phyloP scores from a whole-genome alignment of 2,329 filamentous ascomycete genomes.

The Eurotiales sp. region DNA sequence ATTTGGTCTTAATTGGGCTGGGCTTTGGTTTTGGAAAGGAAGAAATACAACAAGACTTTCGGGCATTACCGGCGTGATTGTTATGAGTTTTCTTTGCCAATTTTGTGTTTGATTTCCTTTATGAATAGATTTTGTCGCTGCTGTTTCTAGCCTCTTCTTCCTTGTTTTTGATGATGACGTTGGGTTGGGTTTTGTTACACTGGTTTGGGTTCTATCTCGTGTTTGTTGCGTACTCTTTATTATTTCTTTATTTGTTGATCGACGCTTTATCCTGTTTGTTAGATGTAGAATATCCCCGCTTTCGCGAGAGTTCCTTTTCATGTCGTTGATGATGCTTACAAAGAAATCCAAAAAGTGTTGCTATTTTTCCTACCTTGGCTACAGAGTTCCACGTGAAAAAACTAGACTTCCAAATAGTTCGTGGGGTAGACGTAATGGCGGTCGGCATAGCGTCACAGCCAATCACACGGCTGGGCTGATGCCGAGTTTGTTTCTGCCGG shows the following conservation, averaged over 20 bases:
- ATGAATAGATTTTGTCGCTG: background rate
- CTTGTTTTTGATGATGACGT: background rate
- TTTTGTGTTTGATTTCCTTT: background rate
- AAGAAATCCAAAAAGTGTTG: background rate
- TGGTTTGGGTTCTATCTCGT: background rate
- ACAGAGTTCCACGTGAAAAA: background rate
- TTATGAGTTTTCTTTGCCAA: background rate
- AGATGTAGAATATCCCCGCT: constrained; percentile 12
- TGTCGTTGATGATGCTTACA: background rate
- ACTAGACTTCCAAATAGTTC: background rate
- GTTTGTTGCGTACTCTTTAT: background rate
- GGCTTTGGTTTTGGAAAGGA: background rate
- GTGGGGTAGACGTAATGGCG: background rate
- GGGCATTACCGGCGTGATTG: constrained; percentile 6
- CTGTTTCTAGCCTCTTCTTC: background rate
- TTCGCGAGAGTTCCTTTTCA: background rate
- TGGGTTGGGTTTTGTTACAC: background rate
- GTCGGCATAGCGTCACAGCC: background rate
- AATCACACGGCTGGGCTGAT: background rate
- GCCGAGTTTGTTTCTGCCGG: background rate
- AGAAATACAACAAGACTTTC: background rate
- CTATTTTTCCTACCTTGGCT: background rate
- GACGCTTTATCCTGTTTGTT: background rate
- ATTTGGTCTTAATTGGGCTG: background rate
- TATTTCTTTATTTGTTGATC: background rate